Conservation (phyloP, 2,329 filamentous ascomycete genomes). For the Phoma sp. region DNA sequence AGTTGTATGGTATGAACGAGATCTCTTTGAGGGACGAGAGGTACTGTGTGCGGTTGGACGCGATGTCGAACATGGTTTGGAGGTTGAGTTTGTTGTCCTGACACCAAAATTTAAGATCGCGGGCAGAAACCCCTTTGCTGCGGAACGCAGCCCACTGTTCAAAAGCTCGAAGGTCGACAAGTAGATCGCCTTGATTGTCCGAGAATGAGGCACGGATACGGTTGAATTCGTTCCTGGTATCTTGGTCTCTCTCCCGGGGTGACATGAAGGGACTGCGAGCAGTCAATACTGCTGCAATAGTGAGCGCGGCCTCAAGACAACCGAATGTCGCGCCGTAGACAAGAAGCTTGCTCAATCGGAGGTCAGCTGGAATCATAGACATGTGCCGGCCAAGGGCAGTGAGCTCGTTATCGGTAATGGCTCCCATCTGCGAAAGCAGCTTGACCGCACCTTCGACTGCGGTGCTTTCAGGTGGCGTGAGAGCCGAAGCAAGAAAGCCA, state of each 20-base stretch:
- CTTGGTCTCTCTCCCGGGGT: conserved; percentile 81
- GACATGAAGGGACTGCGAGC: conserved; percentile 85
- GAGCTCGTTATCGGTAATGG: conserved; percentile 82
- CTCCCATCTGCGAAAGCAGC: conserved; percentile 83
- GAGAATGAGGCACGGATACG: conserved; percentile 77
- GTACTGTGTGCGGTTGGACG: conserved; percentile 85
- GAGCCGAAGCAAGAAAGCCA: conserved; percentile 80
- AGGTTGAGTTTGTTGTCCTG: conserved; percentile 83
- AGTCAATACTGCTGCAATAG: conserved; percentile 91
- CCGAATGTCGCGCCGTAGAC: conserved; percentile 94
- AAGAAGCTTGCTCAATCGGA: conserved; percentile 92
- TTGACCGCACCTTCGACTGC: conserved; percentile 86
- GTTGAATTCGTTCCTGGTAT: conserved; percentile 81
- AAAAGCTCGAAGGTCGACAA: conserved; percentile 86
- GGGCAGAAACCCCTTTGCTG: conserved; percentile 61
- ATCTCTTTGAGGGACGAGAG: conserved; percentile 84
- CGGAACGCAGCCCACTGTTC: conserved; percentile 78
- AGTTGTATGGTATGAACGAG: conserved; percentile 68
- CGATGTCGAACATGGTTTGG: conserved; percentile 85
- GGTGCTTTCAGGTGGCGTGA: conserved; percentile 84
- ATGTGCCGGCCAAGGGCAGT: conserved; percentile 91
- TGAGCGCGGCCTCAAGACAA: conserved; percentile 86
- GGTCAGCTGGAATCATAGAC: conserved; percentile 92
- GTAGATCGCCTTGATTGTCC: conserved; percentile 79
- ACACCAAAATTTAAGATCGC: conserved; percentile 77